These are phyloP conservation scores for Alternaria novae-zelandiae DNA, from an alignment of 2,329 filamentous ascomycete species.

Conservation along the genomic window DNA sequence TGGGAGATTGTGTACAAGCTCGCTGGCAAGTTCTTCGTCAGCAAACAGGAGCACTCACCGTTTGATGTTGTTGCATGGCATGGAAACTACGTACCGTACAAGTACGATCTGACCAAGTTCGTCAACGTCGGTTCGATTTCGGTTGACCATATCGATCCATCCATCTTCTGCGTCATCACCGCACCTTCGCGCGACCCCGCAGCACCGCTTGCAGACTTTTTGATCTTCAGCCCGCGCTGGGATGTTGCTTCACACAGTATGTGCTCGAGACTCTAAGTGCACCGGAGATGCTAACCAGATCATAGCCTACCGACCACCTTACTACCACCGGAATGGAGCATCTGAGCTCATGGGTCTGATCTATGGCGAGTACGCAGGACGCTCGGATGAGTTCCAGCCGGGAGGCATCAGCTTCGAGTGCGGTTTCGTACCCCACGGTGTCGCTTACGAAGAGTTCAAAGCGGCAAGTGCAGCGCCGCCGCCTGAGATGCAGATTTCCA, in stretches of 20 bases:
- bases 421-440: constrained; percentile 71
- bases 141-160: constrained; percentile 79
- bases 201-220: constrained; percentile 69
- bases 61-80: constrained; percentile 85
- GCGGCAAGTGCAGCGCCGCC: constrained; percentile 60
- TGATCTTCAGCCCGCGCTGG: constrained; percentile 71
- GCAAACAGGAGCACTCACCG: constrained; percentile 71
- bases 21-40: constrained; percentile 70
- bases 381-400: constrained; percentile 62
- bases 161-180: constrained; percentile 74
- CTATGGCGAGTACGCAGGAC: constrained; percentile 61
- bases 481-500: constrained; percentile 45
- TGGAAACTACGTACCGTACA: constrained; percentile 76
- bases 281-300: neutral
- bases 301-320: constrained; percentile 52
- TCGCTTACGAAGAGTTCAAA: constrained; percentile 63
- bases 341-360: constrained; percentile 72
- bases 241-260: constrained; percentile 62
- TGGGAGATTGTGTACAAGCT: constrained; percentile 59
- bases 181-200: constrained; percentile 63
- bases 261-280: neutral
- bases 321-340: constrained; percentile 71
- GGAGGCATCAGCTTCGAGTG: constrained; percentile 71
- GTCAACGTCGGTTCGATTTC: constrained; percentile 75
- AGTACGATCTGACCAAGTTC: constrained; percentile 81